Evolutionary conservation across 2,329 filamentous ascomycete species (phyloP), one percentile per base, ranked within the genome.

Genomic region (Xylaria hypoxylon): DNA sequence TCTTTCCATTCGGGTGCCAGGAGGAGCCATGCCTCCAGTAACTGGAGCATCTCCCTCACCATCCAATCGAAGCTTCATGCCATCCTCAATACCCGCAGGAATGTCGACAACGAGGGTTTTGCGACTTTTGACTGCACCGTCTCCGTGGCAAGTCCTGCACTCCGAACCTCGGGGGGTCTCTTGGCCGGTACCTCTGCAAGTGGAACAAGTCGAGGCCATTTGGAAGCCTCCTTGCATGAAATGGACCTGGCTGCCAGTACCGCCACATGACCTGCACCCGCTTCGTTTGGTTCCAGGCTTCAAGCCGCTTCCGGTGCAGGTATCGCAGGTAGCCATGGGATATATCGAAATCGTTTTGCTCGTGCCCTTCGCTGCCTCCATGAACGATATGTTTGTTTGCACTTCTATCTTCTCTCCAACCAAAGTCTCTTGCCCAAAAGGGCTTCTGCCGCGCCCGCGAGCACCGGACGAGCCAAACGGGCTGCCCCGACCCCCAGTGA

Each of bases 341-440:
- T 91, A 93, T 72, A 97, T 92, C 71, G 86, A 88, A 65, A 99
- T 92, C n/a, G 94, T 91, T 81, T 97, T 96, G 75, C 85, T 90
- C 7, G 91, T 90, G 40, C 96, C 96, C 80, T 96, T 97, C 10
- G 96, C 96, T 6, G 96, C 93, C 77, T 99, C 96, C 89, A 96
- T 92, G 79, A 99, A 99, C 0, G 92, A 94, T 73, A 99, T 95
- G 77, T 88, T 96, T 56, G 93, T 90, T 80, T 97, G 93, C 26
- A 97, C 92, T 79, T 98, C 95, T 74, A 99, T 97, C 78, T 97
- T 94, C 70, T 98, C 94, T 67, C 96, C 96, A n/a, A 97, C 91
- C 72, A 97, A 78, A 22, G 96, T 88, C 77, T 97, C 91, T 74
- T 93, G 83, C 72, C 84, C 88, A 76, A 96, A 96, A 11, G 92